Base-by-base conservation (phyloP, 169 alveolate genomes). In the Hepatocystis sp. region DNA sequence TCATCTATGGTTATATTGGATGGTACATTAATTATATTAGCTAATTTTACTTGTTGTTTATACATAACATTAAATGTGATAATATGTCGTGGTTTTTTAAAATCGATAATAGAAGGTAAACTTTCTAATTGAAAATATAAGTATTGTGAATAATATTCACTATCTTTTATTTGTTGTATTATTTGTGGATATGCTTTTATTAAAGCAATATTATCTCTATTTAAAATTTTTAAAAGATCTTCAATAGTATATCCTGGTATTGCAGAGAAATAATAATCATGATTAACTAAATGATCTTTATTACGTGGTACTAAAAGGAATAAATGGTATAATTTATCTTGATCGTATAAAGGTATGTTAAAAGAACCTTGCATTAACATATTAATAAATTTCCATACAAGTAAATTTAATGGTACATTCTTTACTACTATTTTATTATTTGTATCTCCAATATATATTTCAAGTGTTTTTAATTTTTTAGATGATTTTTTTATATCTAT, bases 341-440 rank as follows among this genome's bases (percentile, higher is more conserved):
- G 34, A 2, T 64, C 84, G 25, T 81, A 67, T 25, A 81, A 55
- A 17, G 81, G 67, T 19, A 81, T 27, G 56, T 81, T 81, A 28
- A 81, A 81, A 13, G 89, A 63, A 25, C 84, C 89, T 21, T 44
- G 60, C 84, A 81, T 61, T 27, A 81, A 25, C 3, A 51, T 61
- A 34, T 81, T 81, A n/a, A 81, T 40, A 63, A 81, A 64, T 63
- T 61, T 60, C 89, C 89, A 81, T 28, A 81, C 42, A 19, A 81
- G 21, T 52, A 81, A 13, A 4, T 39, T 30, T 19, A 47, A 32
- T 15, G 89, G 89, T 1, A 81, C 89, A 63, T 81, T 81, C 49
- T 81, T 81, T 15, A 81, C 53, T 23, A 53, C 10, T 51, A 81
- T 17, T 32, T 63, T 64, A 1, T 81, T 81, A 49, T 36, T 55